Evolutionary conservation across 140 eudicot species (phyloP), one percentile per base, ranked within the genome.

Genomic region (Bidens hawaiensis): DNA sequence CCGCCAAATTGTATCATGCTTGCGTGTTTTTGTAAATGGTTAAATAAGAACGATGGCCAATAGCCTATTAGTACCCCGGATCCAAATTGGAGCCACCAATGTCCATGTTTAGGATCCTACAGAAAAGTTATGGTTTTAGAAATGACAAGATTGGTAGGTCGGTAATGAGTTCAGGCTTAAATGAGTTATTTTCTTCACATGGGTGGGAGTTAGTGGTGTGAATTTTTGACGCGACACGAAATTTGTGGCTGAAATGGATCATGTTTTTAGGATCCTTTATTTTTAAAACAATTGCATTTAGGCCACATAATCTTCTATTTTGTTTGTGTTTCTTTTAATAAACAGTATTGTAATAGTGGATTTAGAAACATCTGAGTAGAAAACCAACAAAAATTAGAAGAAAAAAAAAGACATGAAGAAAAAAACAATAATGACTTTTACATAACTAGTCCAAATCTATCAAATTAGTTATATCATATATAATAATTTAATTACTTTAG

Each of bases 1-100:
- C 98, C 98, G 14, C 98, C 98, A 75, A 87, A 91, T 58, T 91
- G 98, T 41, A 91, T 47, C 98, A 91, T 91, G 75, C 95, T 85
- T 34, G 98, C 98, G 47, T 87, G 95, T 48, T 55, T 64, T 59
- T 72, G 81, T 24, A 91, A 26, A 69, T 91, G 98, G 51, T 78
- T 87, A 58, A 91, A 91, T 68, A 91, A 76, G 76, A 73, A 80
- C 15, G 88, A 81, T 9, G 98, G 98, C 98, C 98, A 91, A 49
- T 91, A 91, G 26, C 98, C 98, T 5, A 91, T 94, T 40, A 91
- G 71, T 21, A 84, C 67, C 50, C 97, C 96, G 0, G 84, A 48
- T 47, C 98, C 98, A 25, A 91, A 82, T 60, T 87, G 83, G 0
- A 91, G 95, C 98, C 98, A 91, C 98, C 98, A 91, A 40, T 91